phyloP scores from a whole-genome alignment of 805 yeast species.

The Schwanniomyces sp. region DNA sequence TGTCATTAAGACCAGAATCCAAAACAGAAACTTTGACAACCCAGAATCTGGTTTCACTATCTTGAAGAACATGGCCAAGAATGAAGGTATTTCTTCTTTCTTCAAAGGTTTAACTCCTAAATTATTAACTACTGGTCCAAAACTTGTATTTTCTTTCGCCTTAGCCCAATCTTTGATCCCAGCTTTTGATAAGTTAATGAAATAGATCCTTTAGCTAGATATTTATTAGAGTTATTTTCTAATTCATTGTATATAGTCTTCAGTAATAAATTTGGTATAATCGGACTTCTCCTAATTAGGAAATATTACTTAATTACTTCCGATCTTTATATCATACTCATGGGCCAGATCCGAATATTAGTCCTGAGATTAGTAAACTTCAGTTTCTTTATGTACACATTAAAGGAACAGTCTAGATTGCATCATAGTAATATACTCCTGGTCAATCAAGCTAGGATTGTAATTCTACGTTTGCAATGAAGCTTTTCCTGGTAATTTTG shows the following conservation, averaged over 20 bases:
- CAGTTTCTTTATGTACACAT: too few relatives aligned
- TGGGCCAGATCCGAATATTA: neutral
- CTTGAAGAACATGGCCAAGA: conserved; percentile 86
- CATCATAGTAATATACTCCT: too few relatives aligned
- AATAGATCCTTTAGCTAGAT: conserved; percentile 9
- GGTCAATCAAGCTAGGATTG: too few relatives aligned
- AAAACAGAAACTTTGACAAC: conserved; percentile 92
- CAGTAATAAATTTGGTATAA: neutral
- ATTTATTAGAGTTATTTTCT: neutral
- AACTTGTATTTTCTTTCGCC: conserved; percentile 96
- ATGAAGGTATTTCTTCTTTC: conserved; percentile 87
- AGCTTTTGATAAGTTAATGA: conserved; percentile 78
- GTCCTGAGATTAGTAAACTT: too few relatives aligned
- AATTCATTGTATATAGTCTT: neutral
- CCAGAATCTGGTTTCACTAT: conserved; percentile 93
- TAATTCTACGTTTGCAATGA: conserved; percentile 19
- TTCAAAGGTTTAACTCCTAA: conserved; percentile 97
- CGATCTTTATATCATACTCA: neutral
- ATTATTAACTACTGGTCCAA: conserved; percentile 96
- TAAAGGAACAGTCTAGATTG: too few relatives aligned
- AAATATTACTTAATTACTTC: neutral
- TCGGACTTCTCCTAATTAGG: conserved; percentile 1
- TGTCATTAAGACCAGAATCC: conserved; percentile 97
- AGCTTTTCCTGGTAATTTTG: conserved; percentile 29
- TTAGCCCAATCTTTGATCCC: conserved; percentile 96